Base-by-base conservation (phyloP, 1,284 basidiomycete genomes). In the Apiotrichum gamsii region DNA sequence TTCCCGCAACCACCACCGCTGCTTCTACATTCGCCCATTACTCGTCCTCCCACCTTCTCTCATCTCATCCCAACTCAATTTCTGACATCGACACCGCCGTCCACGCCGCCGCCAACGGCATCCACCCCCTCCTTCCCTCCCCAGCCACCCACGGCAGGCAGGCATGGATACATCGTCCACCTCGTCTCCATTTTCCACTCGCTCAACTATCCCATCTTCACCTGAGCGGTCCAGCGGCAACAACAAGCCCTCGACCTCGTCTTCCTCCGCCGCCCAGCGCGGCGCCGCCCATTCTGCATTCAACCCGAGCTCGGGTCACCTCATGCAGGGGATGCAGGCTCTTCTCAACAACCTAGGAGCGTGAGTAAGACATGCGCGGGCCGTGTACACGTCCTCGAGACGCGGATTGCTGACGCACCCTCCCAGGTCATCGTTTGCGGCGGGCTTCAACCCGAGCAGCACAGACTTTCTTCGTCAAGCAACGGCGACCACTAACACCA, bases 161-260 rank as follows among this genome's bases (percentile, higher is more conserved):
- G 33, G 50, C 37, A 52, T 59, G 51, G 64, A 65, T 32, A 59
- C 62, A 10, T 60, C 64, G 18, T 61, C 53, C 11, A 50, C 60
- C 23, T 61, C 59, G 15, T 65, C 63, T 13, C 63, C 64, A 11
- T 65, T 63, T 42, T 64, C 63, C 11, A 44, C 55, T 10, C 52
- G 58, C 19, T 67, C 65, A 4, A 64, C 62, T 13, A 53, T 59
- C 28, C 49, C 61, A 1, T 62, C 65, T 14, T 65, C 61, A 8
- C 64, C 66, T 15, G 66, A 69, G 20, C 51, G 52, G 23, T 21
- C 47, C 32, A 25, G 41, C 43, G 54, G 49, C 54, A 49, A 56
- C 31, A 52, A 41, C 37, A 21, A 18, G 42, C 25, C 25, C 11
- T 28, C 25, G n/a, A n/a, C n/a, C n/a, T n/a, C n/a, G n/a, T n/a